Base-by-base conservation (phyloP, 768 basidiomycete genomes). In the Thelephora aurantiotincta region DNA sequence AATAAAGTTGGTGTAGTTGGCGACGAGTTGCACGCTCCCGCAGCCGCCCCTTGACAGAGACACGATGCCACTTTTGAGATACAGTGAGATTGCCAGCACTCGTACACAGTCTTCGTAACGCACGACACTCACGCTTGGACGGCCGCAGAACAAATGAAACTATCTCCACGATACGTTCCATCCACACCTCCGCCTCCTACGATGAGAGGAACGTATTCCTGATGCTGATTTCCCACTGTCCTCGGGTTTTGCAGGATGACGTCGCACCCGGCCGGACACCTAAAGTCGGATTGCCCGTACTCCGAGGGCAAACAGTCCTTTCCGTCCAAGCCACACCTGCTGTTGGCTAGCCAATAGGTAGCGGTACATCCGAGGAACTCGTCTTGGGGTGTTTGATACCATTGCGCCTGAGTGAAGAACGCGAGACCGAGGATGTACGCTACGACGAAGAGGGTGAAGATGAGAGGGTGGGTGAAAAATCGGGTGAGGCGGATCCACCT, bases 131-230 rank as follows among this genome's bases (percentile, higher is more conserved):
- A 89, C 80, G 79, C 77, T 67, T 91, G 88, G 35, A 80, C 68
- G 35, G 86, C 89, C 36, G 89, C 79, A 36, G 85, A 77, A 59
- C 90, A 92, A 34, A 91, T 75, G 59, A 91, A 92, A 48, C 72
- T 78, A 59, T 92, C 90, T 1, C 78, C 86, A 57, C 90, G 73
- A 57, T 91, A 92, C 3, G 87, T 90, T 35, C 59, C 58, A 43
- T 78, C 68, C 0, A 51, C 51, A 63, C 89, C 87, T 2, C 88
- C 86, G 14, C 90, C 90, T n/a, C 90, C 89, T 1, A 92, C 82
- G 43, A 92, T 69, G 19, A 91, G 67, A 6, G 88, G 86, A 18
- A 75, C 71, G 53, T 77, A 85, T 42, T 74, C 75, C 33, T 80
- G 68, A 51, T 80, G 68, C 48, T 75, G 63, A 44, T 75, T 61